Conservation (phyloP, 352 stramenopile species). For the Elongisporangium anandrum region DNA sequence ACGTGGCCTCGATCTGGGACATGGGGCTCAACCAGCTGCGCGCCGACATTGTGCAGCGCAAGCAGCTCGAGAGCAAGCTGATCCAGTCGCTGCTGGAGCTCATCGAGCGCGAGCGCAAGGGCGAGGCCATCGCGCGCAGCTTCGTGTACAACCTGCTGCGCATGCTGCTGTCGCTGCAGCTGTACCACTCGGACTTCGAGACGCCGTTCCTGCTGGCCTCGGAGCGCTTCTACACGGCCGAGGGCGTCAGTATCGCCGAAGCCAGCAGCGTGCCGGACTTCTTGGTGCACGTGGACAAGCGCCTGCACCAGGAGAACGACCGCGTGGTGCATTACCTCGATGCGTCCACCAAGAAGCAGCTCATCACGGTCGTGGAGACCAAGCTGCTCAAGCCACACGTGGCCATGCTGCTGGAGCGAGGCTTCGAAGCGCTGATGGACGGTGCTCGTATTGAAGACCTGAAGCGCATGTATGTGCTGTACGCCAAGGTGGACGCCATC, state of each 20-base stretch:
- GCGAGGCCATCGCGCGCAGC: constrained; percentile 80
- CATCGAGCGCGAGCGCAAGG: constrained; percentile 85
- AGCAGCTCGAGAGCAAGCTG: constrained; percentile 58
- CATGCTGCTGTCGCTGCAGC: constrained; percentile 81
- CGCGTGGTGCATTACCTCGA: constrained; percentile 76
- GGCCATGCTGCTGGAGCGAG: constrained; percentile 72
- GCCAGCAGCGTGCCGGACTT: constrained; percentile 77
- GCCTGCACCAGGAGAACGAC: constrained; percentile 77
- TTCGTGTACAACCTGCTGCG: constrained; percentile 78
- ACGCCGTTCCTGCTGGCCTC: constrained; percentile 82
- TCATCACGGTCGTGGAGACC: constrained; percentile 69
- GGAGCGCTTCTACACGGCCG: constrained; percentile 80
- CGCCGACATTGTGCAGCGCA: constrained; percentile 46
- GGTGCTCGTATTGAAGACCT: constrained; percentile 77
- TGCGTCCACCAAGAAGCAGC: constrained; percentile 64
- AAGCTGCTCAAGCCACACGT: constrained; percentile 86
- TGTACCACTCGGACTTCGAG: constrained; percentile 88
- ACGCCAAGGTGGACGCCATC: constrained; percentile 65
- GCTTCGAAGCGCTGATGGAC: constrained; percentile 87
- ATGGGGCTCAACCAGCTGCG: constrained; percentile 81
- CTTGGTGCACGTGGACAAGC: constrained; percentile 83
- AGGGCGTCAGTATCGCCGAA: constrained; percentile 65
- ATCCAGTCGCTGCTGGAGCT: constrained; percentile 73
- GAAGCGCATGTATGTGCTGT: constrained; percentile 84
- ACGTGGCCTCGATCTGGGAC: constrained; percentile 89